Evolutionary conservation across 129 eudicot genomes (phyloP), one percentile per base, ranked within the genome.

Genomic region (Rutidosis leptorrhynchoides): DNA sequence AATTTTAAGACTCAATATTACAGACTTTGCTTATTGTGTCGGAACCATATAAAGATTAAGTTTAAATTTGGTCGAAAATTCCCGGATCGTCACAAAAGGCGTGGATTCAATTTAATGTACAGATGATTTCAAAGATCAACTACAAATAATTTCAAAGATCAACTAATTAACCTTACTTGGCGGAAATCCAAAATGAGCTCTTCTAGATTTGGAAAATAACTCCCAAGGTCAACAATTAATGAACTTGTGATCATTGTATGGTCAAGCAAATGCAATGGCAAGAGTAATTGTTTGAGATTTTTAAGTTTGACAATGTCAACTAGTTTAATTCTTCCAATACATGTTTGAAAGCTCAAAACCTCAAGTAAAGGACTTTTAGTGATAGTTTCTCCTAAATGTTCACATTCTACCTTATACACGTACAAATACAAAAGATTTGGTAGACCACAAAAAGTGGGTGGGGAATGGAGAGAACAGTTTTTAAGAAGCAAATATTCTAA

Each of bases 361-460:
- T 66, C 59, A 24, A 69, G 45, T 26, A 58, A 40, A 2, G 65
- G 74, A 40, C 65, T 40, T n/a, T 22, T 21, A 17, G 57, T 19
- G 24, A 69, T 4, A 4, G 58, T 17, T 20, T 58, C 29, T 43
- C 37, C 26, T 43, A 9, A 15, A 2, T 25, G 11, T 7, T 55
- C 60, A 55, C 23, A 21, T 55, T 16, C 11, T 23, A 55, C 32
- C 27, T 1, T 30, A 23, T 24, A 0, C 17, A 55, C 2, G 27
- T 25, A 3, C 24, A 55, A 5, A 16, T 16, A 0, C n/a, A 23
- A 11, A 7, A 55, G 28, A 55, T 55, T 55, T 23, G 14, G 7
- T 5, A 55, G 12, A 55, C 32, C 60, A 55, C 32, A 55, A 55
- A 55, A 55, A 11, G 29, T 45, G 9, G 69, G 35, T 7, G 40